Base-by-base conservation (phyloP, 768 basidiomycete genomes). In the Agrocybe praecox region DNA sequence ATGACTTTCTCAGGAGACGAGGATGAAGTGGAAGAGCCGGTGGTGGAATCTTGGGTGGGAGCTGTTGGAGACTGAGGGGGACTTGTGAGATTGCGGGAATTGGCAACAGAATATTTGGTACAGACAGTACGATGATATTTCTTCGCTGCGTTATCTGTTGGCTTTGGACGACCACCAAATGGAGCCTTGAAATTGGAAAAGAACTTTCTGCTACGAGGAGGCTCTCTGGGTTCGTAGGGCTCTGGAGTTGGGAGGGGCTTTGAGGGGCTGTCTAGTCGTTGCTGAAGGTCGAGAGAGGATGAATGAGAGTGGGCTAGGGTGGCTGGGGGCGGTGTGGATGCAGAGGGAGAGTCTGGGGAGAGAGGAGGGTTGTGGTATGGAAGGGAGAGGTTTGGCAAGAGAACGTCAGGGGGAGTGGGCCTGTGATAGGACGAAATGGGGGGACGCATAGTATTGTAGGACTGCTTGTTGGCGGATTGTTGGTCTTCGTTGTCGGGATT, bases 281-380 rank as follows among this genome's bases (percentile, higher is more conserved):
- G 36, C 15, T 49, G 53, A 11, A 58, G 61, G 45, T 66, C 67
- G 49, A 60, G 53, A 9, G 63, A 62, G 26, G 53, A n/a, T 2
- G 58, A 60, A 14, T 56, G 59, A 76, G 82, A 17, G 67, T 73
- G 26, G 73, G 75, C 48, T 78, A 88, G 87, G 11, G 88, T 88
- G 64, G 78, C 81, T 23, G 88, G 88, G 4, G 88, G 87, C 55
- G 89, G 87, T n/a, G 87, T 85, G 2, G 86, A 82, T 58, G 88
- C 76, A 46, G 78, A 75, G 6, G 82, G 85, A 2, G 89, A 90
- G 64, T 87, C 89, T 18, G 90, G 87, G 2, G 89, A 90, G 15
- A 33, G 33, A 32, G 87, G 88, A 48, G 85, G 79, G 40, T 85
- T 76, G 61, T 56, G 73, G 57, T 52, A 69, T 62, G 60, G 49